Percentiles rank a stretch among this genome's conserved stretches.
phyloP scores from a whole-genome alignment of 2,329 filamentous ascomycete genomes.

The Escovopsis sp. region DNA sequence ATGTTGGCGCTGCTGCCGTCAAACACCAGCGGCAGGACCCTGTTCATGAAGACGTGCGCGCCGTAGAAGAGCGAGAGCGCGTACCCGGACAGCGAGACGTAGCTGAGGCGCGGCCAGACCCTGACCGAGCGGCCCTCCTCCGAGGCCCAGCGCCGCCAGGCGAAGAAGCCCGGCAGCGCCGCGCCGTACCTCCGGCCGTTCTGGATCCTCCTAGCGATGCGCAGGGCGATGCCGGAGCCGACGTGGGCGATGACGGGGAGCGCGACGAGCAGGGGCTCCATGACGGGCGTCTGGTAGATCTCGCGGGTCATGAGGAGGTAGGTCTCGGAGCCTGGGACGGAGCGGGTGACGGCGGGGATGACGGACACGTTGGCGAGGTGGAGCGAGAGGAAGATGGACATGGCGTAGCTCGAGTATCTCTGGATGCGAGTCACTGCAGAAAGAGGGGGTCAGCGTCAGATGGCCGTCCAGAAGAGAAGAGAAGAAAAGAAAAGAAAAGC shows the following conservation, averaged over 20 bases:
- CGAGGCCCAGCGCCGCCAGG: conserved; percentile 24
- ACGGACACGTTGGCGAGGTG: conserved; percentile 73
- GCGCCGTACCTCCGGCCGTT: conserved; percentile 64
- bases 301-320: conserved; percentile 85
- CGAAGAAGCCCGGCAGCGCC: conserved; percentile 38
- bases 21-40: conserved; percentile 56
- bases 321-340: conserved; percentile 60
- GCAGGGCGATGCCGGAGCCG: conserved; percentile 59
- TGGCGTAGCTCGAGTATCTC: conserved; percentile 78
- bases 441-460: conserved; percentile 1
- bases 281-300: conserved; percentile 71
- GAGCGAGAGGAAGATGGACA: conserved; percentile 58
- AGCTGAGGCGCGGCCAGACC: conserved; percentile 55
- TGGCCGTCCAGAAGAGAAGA: not conserved
- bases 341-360: conserved; percentile 60
- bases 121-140: conserved; percentile 9
- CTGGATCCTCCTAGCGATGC: conserved; percentile 58
- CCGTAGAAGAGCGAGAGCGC: conserved; percentile 48
- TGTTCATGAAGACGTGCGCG: conserved; percentile 62
- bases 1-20: conserved; percentile 82
- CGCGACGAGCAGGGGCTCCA: conserved; percentile 67
- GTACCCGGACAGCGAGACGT: conserved; percentile 61
- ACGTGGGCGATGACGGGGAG: conserved; percentile 65
- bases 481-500: not conserved
- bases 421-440: conserved; percentile 46